Conservation (phyloP, 345 rosid genomes). For the Pugionium dolabratum region DNA sequence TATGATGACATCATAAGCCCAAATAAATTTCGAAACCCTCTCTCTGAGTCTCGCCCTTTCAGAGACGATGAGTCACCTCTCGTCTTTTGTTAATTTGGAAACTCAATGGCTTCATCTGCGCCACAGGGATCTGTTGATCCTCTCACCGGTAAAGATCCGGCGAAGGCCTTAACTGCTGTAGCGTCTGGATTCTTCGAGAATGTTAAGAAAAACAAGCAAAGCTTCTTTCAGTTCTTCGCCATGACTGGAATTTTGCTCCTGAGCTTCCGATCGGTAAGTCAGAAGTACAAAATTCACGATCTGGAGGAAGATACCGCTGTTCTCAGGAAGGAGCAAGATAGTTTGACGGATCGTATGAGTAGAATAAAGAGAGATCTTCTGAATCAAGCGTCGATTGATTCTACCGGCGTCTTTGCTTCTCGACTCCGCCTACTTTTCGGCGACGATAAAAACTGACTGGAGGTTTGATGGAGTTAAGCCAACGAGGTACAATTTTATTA, state of each 20-base stretch:
- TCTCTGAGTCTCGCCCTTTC: neutral
- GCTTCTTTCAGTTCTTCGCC: slow-evolving; percentile 73
- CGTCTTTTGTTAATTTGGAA: neutral
- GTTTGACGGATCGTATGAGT: slow-evolving; percentile 56
- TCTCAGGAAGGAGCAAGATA: slow-evolving; percentile 63
- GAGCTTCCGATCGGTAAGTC: slow-evolving; percentile 82
- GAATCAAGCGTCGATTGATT: slow-evolving; percentile 75
- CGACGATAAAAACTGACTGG: slow-evolving; percentile 42
- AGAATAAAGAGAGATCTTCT: slow-evolving; percentile 60
- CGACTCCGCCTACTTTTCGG: slow-evolving; percentile 74
- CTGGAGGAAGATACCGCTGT: slow-evolving; percentile 66
- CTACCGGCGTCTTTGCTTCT: slow-evolving; percentile 70
- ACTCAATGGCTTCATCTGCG: slow-evolving; percentile 49
- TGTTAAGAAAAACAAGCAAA: slow-evolving; percentile 58
- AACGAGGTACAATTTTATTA: neutral
- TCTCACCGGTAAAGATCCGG: slow-evolving; percentile 41
- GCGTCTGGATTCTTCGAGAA: slow-evolving; percentile 49
- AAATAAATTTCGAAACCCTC: slow-evolving; percentile 7
- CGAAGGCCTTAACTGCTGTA: slow-evolving; percentile 35
- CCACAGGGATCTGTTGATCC: slow-evolving; percentile 43
- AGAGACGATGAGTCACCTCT: neutral
- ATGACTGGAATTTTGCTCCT: slow-evolving; percentile 78
- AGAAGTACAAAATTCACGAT: slow-evolving; percentile 74
- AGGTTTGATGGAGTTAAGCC: slow-evolving; percentile 11
- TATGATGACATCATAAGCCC: slow-evolving; percentile 2